phyloP scores from a whole-genome alignment of 192 early-diverging fungal genomes.

The Backusella morwellensis region DNA sequence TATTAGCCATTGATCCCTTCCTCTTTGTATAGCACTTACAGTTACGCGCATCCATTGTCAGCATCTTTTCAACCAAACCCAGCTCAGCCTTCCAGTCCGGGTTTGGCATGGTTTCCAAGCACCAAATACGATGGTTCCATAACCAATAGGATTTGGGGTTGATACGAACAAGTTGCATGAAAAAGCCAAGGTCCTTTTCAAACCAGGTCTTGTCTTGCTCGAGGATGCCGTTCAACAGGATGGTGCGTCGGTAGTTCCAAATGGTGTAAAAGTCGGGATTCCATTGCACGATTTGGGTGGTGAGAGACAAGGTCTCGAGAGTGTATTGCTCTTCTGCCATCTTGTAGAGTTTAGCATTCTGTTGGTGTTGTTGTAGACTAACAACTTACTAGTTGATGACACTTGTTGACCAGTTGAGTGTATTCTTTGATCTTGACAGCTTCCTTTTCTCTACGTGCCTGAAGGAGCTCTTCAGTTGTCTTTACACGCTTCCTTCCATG shows the following conservation, averaged over 20 bases:
- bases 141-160: constrained; percentile 98
- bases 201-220: constrained; percentile 27
- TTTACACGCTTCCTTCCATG: constrained; percentile 41
- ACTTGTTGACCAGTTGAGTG: constrained; percentile 30
- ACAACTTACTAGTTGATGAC: constrained; percentile 26
- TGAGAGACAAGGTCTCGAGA: constrained; percentile 58
- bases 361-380: no score
- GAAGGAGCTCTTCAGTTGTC: constrained; percentile 32
- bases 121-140: constrained; percentile 96
- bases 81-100: constrained; percentile 84
- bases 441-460: constrained; percentile 36
- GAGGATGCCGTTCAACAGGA: constrained; percentile 55
- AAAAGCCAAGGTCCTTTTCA: constrained; percentile 70
- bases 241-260: constrained; percentile 89
- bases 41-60: constrained; percentile 90
- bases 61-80: constrained; percentile 68
- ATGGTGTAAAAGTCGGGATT: constrained; percentile 94
- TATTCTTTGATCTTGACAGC: constrained; percentile 45
- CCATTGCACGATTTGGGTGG: constrained; percentile 66
- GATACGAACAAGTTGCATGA: constrained; percentile 65
- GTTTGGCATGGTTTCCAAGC: constrained; percentile 68
- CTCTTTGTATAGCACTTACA: constrained; percentile 51
- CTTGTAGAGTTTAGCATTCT: neutral
- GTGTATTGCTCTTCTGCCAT: constrained; percentile 37
- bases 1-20: neutral